These are phyloP conservation scores for Dichomitus squalens DNA, from an alignment of 1,284 basidiomycete species.

Conservation along the genomic window DNA sequence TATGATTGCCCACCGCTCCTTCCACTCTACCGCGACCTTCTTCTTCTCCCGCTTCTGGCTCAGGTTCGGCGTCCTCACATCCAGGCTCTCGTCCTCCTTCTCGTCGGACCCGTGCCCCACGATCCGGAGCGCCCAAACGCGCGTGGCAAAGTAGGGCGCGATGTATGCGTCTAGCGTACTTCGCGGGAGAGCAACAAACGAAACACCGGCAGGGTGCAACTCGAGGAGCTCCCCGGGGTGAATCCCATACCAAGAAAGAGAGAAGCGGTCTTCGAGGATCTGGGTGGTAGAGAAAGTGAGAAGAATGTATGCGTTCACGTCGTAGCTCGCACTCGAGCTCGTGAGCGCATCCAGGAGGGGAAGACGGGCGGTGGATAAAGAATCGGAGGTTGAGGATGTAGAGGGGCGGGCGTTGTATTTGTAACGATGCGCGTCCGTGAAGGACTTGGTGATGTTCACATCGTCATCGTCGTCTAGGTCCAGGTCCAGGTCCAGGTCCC, in stretches of 20 bases:
- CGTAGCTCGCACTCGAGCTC: not conserved
- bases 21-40: slow-evolving; percentile 56
- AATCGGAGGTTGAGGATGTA: slow-evolving; percentile 19
- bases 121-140: slow-evolving; percentile 54
- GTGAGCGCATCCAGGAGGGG: not conserved
- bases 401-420: slow-evolving; percentile 23
- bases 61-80: slow-evolving; percentile 16
- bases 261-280: slow-evolving; percentile 64
- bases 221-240: slow-evolving; percentile 66
- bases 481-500: not conserved
- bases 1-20: slow-evolving; percentile 63
- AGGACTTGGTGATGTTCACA: slow-evolving; percentile 15
- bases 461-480: slow-evolving; percentile 13
- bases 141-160: slow-evolving; percentile 70
- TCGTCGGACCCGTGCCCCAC: slow-evolving; percentile 32
- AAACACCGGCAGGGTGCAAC: slow-evolving; percentile 47
- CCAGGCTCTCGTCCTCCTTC: slow-evolving; percentile 19
- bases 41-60: slow-evolving; percentile 26
- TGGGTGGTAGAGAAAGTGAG: slow-evolving; percentile 68
- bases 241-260: slow-evolving; percentile 57
- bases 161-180: slow-evolving; percentile 49
- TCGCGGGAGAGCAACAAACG: slow-evolving; percentile 47
- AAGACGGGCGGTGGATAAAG: slow-evolving; percentile 13
- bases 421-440: slow-evolving; percentile 20
- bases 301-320: slow-evolving; percentile 40